phyloP scores from a whole-genome alignment of 1,284 basidiomycete genomes.

The Microbotryum silenes-acaulis region DNA sequence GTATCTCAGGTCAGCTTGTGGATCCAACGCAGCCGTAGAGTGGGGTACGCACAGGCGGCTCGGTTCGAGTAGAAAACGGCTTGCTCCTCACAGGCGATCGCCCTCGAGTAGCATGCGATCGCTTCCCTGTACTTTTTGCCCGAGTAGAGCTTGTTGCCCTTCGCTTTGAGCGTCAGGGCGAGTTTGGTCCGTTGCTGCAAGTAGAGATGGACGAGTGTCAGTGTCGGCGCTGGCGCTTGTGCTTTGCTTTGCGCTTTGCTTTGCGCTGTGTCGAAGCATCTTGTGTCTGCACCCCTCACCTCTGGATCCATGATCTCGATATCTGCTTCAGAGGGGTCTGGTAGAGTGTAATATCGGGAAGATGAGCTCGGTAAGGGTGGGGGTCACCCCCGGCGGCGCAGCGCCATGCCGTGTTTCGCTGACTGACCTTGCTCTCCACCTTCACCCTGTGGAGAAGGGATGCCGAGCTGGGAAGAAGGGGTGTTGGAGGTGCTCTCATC shows the following conservation, averaged over 20 bases:
- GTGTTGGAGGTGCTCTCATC: neutral
- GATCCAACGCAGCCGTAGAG: neutral
- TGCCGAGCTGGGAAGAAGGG: neutral
- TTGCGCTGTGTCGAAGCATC: neutral
- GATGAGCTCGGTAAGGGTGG: neutral
- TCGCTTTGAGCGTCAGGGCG: slow-evolving; percentile 73
- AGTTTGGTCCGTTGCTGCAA: slow-evolving; percentile 69
- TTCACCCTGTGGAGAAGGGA: neutral
- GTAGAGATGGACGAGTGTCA: neutral
- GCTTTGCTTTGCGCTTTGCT: no score
- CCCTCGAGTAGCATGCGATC: slow-evolving; percentile 78
- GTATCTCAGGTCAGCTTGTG: neutral
- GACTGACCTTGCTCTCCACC: neutral
- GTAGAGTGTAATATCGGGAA: neutral
- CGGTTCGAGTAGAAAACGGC: slow-evolving; percentile 96
- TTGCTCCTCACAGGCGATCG: slow-evolving; percentile 79
- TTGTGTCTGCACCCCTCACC: neutral
- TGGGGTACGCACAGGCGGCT: slow-evolving; percentile 68
- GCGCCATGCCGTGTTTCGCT: neutral
- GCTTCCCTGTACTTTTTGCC: slow-evolving; percentile 69
- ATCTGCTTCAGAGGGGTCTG: slow-evolving; percentile 14
- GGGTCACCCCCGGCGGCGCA: neutral
- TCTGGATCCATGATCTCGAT: slow-evolving; percentile 19
- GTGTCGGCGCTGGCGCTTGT: neutral
- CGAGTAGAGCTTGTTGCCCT: slow-evolving; percentile 84